These are phyloP conservation scores for Cladochytrium tenue DNA, from an alignment of 371 early-diverging fungal genomes.

Conservation along the genomic window DNA sequence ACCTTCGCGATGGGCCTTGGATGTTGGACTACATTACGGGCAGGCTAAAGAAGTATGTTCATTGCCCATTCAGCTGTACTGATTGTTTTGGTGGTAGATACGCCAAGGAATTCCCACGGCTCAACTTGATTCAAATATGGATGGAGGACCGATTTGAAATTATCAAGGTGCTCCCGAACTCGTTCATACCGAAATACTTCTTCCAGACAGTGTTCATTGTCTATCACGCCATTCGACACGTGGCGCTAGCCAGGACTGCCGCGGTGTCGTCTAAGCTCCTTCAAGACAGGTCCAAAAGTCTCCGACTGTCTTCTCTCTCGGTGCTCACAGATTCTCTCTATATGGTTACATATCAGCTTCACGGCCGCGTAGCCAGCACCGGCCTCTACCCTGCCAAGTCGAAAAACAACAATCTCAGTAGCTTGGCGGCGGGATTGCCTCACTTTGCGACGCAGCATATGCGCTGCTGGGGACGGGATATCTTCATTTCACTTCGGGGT, in stretches of 20 bases:
- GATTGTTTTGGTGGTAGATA: slow-evolving; percentile 35
- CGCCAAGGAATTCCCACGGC: slow-evolving; percentile 47
- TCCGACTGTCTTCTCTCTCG: slow-evolving; percentile 29
- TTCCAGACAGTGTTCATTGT: slow-evolving; percentile 74
- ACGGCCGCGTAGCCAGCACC: slow-evolving; percentile 75
- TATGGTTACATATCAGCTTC: slow-evolving; percentile 80
- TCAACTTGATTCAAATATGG: slow-evolving; percentile 69
- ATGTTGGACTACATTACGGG: slow-evolving; percentile 81
- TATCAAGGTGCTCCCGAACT: slow-evolving; percentile 73
- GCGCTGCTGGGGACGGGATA: slow-evolving; percentile 98
- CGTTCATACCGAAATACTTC: slow-evolving; percentile 92
- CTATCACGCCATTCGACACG: slow-evolving; percentile 68
- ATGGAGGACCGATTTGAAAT: slow-evolving; percentile 66
- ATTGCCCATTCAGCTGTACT: background rate
- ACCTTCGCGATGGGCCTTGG: slow-evolving; percentile 90
- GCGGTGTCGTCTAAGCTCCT: background rate
- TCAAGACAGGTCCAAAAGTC: slow-evolving; percentile 1
- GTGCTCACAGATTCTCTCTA: slow-evolving; percentile 70
- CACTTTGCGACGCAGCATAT: slow-evolving; percentile 91
- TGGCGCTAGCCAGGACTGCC: slow-evolving; percentile 38
- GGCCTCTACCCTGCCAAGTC: slow-evolving; percentile 67
- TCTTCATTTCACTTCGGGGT: slow-evolving; percentile 89
- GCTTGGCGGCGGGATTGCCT: slow-evolving; percentile 93
- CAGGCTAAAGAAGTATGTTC: slow-evolving; percentile 66
- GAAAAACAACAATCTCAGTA: slow-evolving; percentile 33